Evolutionary conservation across 192 early-diverging fungal species (phyloP).

Genomic region (Gorgonomyces haynaldii): DNA sequence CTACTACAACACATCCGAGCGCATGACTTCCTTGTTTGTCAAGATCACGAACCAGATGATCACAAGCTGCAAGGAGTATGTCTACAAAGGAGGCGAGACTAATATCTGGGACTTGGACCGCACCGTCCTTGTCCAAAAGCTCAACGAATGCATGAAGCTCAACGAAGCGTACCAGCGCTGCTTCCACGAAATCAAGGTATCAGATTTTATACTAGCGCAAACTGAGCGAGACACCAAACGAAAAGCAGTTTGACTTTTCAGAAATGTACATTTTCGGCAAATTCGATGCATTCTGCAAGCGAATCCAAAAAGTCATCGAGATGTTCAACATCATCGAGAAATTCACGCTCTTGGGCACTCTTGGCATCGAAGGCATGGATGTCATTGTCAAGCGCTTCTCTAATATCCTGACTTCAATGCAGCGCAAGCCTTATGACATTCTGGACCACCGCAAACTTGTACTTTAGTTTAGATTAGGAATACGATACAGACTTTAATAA

Average conservation of each 20-base stretch:
- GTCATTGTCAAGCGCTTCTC: constrained; percentile 43
- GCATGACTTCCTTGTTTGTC: constrained; percentile 57
- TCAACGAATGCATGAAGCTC: constrained; percentile 41
- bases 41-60: constrained; percentile 64
- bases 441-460: constrained; percentile 56
- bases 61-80: constrained; percentile 54
- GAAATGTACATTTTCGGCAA: constrained; percentile 65
- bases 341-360: constrained; percentile 41
- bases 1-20: constrained; percentile 56
- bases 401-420: constrained; percentile 50
- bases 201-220: constrained; percentile 17
- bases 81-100: constrained; percentile 51
- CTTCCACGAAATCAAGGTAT: constrained; percentile 55
- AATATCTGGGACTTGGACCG: constrained; percentile 58
- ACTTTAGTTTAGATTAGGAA: constrained; percentile 18
- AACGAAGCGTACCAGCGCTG: constrained; percentile 52
- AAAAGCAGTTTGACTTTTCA: constrained; percentile 57
- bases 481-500: constrained; percentile 52
- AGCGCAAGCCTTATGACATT: constrained; percentile 57
- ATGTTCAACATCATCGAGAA: constrained; percentile 60
- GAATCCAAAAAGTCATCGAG: constrained; percentile 56
- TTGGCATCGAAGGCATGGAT: constrained; percentile 57
- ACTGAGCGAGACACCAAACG: constrained; percentile 45
- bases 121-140: constrained; percentile 35
- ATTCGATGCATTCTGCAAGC: constrained; percentile 59